Base-by-base conservation (phyloP, 305 asterid genomes). In the Solanum hybrid region DNA sequence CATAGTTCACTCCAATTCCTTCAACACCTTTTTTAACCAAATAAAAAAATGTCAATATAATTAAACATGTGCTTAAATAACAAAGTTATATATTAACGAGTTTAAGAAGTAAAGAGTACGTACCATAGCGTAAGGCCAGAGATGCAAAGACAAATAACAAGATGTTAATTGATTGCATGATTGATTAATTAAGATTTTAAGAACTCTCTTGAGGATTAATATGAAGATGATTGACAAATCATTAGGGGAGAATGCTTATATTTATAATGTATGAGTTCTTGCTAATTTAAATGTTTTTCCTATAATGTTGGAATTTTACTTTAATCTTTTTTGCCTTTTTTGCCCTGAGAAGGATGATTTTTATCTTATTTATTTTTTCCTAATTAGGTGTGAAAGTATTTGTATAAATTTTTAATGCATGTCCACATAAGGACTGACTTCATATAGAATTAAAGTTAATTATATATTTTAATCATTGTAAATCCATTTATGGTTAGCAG, bases 1-100 rank as follows among this genome's bases (percentile, higher is more conserved):
- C 95, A 19, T 93, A 92, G 92, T 92, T 91, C 51, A 93, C 56
- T 29, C 94, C 92, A 12, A 88, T 85, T 24, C 91, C 92, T 12
- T 40, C 36, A n/a, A 78, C 92, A 89, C 91, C 93, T 90, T 78
- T 89, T 38, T 51, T 14, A 2, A 11, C 75, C 75, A 66, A 66
- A 66, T 66, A 10, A 69, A 69, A 60, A 1, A 69, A 10, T 10
- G 27, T 24, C 14, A 11, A 11, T 29, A 7, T 69, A 29, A 29
- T 26, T 71, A 71, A 24, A 26, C 32, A 26, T 0, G 10, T 3
- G 19, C 22, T 72, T 72, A 72, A 27, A 72, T 26, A 12, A 72
- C 4, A 72, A 72, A 12, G 32, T 12, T 72, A 27, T 42, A 42
- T 42, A 42, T 27, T 72, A 24, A 69, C 17, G 15, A 69, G 17